Evolutionary conservation across 2,329 filamentous ascomycete species (phyloP), one percentile per base, ranked within the genome.

Genomic region (Sphaerostilbella broomeana): DNA sequence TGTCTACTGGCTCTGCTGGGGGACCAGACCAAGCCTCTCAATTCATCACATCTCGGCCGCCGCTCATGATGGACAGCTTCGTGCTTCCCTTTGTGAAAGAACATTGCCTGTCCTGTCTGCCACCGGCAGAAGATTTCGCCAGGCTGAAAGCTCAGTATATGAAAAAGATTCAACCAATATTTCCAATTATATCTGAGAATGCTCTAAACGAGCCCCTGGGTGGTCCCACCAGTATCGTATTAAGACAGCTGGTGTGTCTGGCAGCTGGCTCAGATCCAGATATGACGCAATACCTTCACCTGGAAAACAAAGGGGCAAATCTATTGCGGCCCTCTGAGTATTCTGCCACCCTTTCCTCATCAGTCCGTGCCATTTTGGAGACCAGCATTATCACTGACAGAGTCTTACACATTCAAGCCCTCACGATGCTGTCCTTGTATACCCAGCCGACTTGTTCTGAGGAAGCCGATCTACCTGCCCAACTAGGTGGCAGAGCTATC

Each of bases 391-490:
- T 79, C 6, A 61, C 64, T 1, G 69, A 77, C 45, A 64, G 72
- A n/a, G 62, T 78, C 5, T 60, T 75, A 19, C 65, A 75, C 32
- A 73, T 76, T 24, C 72, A 74, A 19, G 64, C 72, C 11, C 61
- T 77, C 6, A 63, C 68, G 18, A 64, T 79, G 33, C 54, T 79
- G 13, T 75, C 75, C 0, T 60, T 79, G n/a, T 79, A 76, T 48
- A 70, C 69, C n/a, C 75, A 80, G 43, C 72, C 73, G 1, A 65
- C 64, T 4, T 64, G 64, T 30, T 62, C 70, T 2, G 69, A 73
- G 22, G 74, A 79, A 46, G 67, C 71, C 9, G 72, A 78, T 47
- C 51, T 72, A 4, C 72, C 75, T 0, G 68, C 74, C 2, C 67
- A 75, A 19, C 55, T 78, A 3, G 71, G 69, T 19, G 67, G 65